These are phyloP conservation scores for Pseudoneurospora amorphoporcata DNA, from an alignment of 495 filamentous ascomycete genomes.

Conservation along the genomic window DNA sequence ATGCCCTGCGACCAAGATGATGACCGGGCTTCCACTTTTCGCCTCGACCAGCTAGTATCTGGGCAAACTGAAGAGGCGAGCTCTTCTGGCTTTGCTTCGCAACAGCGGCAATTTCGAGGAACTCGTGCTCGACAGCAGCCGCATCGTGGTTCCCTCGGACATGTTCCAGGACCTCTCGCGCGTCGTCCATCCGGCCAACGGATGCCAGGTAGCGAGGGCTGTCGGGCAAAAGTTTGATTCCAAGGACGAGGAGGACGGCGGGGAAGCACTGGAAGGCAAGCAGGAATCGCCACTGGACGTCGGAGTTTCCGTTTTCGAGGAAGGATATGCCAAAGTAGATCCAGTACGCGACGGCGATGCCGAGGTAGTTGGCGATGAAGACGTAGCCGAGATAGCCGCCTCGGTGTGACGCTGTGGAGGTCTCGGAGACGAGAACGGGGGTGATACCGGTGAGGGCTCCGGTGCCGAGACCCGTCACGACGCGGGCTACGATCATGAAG, in stretches of 20 bases:
- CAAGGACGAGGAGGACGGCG: constrained; percentile 35
- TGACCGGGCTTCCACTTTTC: not conserved
- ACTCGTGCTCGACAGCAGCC: not conserved
- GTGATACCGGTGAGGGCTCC: constrained; percentile 30
- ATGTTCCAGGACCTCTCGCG: not conserved
- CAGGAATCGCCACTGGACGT: constrained; percentile 37
- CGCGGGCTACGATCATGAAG: constrained; percentile 45
- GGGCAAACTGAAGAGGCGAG: not conserved
- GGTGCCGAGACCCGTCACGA: constrained; percentile 47
- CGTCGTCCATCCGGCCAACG: not conserved
- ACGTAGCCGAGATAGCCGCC: constrained; percentile 40
- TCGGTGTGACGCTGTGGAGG: constrained; percentile 35
- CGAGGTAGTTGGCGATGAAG: constrained; percentile 48
- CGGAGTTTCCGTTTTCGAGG: constrained; percentile 37
- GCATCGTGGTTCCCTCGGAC: not conserved
- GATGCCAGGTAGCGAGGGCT: constrained; percentile 29
- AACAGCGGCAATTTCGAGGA: not conserved
- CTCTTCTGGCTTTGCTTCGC: not conserved
- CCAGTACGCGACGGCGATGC: constrained; percentile 55
- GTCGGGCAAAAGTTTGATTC: constrained; percentile 40
- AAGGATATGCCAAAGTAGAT: constrained; percentile 48
- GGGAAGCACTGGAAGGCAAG: constrained; percentile 47
- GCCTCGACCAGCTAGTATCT: not conserved
- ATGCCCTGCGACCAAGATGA: constrained; percentile 8
- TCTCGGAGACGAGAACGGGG: constrained; percentile 35